Evolutionary conservation across 345 rosid genomes (phyloP).

Genomic region (Euphorbia peplus): DNA sequence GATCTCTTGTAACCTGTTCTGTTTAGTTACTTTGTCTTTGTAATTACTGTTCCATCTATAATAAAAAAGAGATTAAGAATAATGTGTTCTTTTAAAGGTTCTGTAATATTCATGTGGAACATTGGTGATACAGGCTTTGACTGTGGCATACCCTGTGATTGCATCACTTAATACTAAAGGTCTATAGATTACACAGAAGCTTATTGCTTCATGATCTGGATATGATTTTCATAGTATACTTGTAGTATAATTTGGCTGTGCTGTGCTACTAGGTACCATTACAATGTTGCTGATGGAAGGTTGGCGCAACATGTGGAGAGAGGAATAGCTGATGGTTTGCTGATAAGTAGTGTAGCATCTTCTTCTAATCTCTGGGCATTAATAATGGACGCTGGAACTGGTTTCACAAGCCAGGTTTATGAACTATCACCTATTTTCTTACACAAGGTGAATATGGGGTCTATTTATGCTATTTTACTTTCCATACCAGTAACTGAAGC

Average conservation of each 20-base stretch:
- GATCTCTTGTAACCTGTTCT: neutral
- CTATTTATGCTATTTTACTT: neutral
- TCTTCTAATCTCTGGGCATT: slow-evolving; percentile 36
- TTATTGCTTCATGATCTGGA: neutral
- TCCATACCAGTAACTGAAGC: neutral
- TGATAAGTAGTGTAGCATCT: slow-evolving; percentile 34
- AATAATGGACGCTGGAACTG: slow-evolving; percentile 38
- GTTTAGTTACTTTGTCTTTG: neutral
- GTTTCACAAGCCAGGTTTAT: slow-evolving; percentile 29
- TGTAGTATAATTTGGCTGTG: neutral
- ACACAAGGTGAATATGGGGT: slow-evolving; percentile 25
- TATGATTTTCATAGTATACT: neutral
- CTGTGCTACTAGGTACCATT: slow-evolving; percentile 26
- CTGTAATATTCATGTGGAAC: neutral
- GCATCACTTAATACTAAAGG: neutral
- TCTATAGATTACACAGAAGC: no score
- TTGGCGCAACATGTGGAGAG: slow-evolving; percentile 33
- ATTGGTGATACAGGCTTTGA: neutral
- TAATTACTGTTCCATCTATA: neutral
- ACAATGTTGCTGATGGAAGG: slow-evolving; percentile 37
- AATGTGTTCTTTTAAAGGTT: neutral
- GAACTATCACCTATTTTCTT: slow-evolving; percentile 31
- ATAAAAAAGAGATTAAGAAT: neutral
- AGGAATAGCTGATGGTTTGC: slow-evolving; percentile 33
- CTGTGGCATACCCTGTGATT: neutral